Conservation (phyloP, 2,329 filamentous ascomycete genomes). For the Pezizomycotina sp. region DNA sequence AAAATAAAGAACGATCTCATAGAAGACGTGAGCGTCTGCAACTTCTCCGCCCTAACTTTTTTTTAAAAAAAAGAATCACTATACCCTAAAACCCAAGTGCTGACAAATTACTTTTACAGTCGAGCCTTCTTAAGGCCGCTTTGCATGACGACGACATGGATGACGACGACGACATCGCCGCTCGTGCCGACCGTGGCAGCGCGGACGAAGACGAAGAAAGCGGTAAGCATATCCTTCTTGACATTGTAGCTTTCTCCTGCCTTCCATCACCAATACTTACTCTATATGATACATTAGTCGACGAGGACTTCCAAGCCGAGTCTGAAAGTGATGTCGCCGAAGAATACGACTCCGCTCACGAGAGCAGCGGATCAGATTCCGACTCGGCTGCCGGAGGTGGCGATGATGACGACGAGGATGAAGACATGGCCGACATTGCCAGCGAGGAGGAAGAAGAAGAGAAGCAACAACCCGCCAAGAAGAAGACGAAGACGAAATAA, state of each 20-base stretch:
- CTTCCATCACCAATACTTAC: too few species aligned
- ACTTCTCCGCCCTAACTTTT: constrained; percentile 16
- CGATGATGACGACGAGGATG: constrained; percentile 38
- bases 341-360: constrained; percentile 82
- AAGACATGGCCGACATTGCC: constrained; percentile 31
- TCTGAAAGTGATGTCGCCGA: constrained; percentile 92
- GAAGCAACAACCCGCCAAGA: constrained; percentile 30
- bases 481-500: constrained; percentile 26
- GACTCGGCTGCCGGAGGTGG: constrained; percentile 46
- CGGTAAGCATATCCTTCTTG: too few species aligned
- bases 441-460: constrained; percentile 35
- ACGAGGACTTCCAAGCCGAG: constrained; percentile 88
- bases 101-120: constrained; percentile 27
- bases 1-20: constrained; percentile 98
- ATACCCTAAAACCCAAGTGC: constrained; percentile 9
- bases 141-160: constrained; percentile 72
- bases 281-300: constrained; percentile 34
- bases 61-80: constrained; percentile 11
- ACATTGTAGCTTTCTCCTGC: too few species aligned
- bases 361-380: constrained; percentile 60
- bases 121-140: constrained; percentile 55
- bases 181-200: constrained; percentile 61
- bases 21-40: constrained; percentile 56
- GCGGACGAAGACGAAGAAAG: constrained; percentile 86
- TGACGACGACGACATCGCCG: constrained; percentile 62